These are phyloP conservation scores for Nannochloris sp. DNA, from an alignment of 139 green algal species.

Conservation along the genomic window DNA sequence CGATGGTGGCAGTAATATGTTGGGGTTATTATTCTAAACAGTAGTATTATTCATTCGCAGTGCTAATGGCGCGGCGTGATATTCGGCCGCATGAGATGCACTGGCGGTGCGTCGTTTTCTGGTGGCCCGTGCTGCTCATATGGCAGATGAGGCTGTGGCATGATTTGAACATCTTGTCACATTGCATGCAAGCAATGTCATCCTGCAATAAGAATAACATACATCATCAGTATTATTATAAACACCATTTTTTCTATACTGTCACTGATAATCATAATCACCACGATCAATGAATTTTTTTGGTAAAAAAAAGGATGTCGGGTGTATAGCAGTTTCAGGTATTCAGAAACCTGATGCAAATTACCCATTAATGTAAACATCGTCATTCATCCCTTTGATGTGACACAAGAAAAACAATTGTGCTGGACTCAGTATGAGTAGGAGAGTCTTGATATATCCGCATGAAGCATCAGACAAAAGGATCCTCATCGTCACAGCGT, in stretches of 20 bases:
- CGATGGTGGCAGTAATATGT: too few species aligned
- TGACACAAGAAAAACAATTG: not conserved
- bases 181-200: not conserved
- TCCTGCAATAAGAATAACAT: not conserved
- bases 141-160: conserved; percentile 4
- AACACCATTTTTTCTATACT: too few species aligned
- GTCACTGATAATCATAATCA: too few species aligned
- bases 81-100: conserved; percentile 1
- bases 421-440: conserved; percentile 35
- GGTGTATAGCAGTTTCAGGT: conserved; percentile 18
- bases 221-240: too few species aligned
- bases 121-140: conserved; percentile 1
- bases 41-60: too few species aligned
- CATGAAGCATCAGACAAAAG: conserved; percentile 8
- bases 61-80: too few species aligned
- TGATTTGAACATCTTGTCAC: not conserved
- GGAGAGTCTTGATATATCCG: conserved; percentile 24
- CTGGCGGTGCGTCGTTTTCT: not conserved
- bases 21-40: too few species aligned
- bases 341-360: conserved; percentile 30
- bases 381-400: conserved; percentile 13
- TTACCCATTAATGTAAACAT: conserved; percentile 27
- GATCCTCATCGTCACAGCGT: not conserved
- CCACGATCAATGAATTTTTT: too few species aligned
- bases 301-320: not conserved